phyloP scores from a whole-genome alignment of 2,329 filamentous ascomycete genomes.

The Penicillium sp. region DNA sequence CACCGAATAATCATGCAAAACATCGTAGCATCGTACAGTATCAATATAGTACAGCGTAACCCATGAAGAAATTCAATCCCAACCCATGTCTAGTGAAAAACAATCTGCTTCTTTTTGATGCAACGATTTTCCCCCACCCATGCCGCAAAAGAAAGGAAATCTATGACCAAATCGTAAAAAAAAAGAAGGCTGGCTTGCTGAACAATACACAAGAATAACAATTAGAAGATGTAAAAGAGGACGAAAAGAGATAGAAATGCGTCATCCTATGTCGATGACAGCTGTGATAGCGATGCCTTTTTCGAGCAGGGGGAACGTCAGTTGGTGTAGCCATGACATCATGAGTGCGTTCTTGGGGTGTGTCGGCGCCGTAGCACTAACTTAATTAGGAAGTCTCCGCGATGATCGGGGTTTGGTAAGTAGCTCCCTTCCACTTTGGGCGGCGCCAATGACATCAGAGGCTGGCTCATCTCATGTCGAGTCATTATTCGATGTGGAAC shows the following conservation, averaged over 20 bases:
- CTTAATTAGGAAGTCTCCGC: conserved; percentile 21
- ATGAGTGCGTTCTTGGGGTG: conserved; percentile 21
- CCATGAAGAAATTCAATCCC: not conserved
- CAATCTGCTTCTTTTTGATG: conserved; percentile 6
- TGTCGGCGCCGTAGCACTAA: conserved; percentile 8
- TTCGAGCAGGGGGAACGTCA: conserved; percentile 17
- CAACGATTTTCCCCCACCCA: conserved; percentile 9
- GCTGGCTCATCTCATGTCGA: conserved; percentile 27
- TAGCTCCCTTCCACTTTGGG: conserved; percentile 24
- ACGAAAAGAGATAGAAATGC: conserved; percentile 18
- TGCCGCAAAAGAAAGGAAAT: conserved; percentile 21
- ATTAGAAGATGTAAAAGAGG: conserved; percentile 15
- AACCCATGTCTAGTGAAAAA: conserved; percentile 9
- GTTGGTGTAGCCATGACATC: conserved; percentile 26
- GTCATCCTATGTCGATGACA: conserved; percentile 21
- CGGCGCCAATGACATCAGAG: conserved; percentile 29
- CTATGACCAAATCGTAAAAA: conserved; percentile 22
- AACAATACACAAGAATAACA: conserved; percentile 17
- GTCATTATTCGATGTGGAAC: conserved; percentile 18
- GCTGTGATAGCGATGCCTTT: conserved; percentile 2
- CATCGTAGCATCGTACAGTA: conserved; percentile 15
- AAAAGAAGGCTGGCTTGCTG: conserved; percentile 21
- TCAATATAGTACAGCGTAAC: conserved; percentile 8
- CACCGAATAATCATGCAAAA: conserved; percentile 9
- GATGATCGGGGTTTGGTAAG: conserved; percentile 27